Evolutionary conservation across 768 basidiomycete species (phyloP), one percentile per base, ranked within the genome.

Genomic region (Chalciporus chontae): DNA sequence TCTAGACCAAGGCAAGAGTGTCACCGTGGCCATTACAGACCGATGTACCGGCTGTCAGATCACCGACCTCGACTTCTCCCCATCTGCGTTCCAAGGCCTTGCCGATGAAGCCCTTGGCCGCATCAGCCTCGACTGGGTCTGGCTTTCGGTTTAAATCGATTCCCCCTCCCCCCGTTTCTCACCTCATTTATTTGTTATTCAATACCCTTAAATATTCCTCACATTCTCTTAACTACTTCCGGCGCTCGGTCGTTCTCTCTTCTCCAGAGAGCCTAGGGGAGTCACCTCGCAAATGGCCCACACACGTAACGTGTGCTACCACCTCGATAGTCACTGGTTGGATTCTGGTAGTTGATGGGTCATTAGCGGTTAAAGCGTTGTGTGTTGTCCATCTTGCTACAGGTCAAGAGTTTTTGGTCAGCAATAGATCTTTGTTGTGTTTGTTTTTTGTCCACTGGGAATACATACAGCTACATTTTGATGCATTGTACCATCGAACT

Each of bases 51-150:
- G 61, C 11, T 91, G 88, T 55, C 54, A 52, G 0, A 0, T 65
- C 8, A 72, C 63, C 43, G 75, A 78, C 61, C 75, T 90, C 52
- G 85, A 89, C 67, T 74, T 90, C 54, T 80, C 84, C 10, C 80
- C 78, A 6, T 1, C 66, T 7, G 83, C 83, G 8, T 90, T 89
- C 66, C 5, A 57, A 0, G 0, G 53, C 7, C 71, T 90, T 36
- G 79, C 83, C 1, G 52, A 56, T 48, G 39, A 44, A 13, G 43
- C 58, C 31, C 37, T 75, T 9, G 87, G 87, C 11, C 82, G 84
- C 52, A 62, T 89, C 54, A 62, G 58, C 42, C 63, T 87, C 24
- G 60, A 54, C 8, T 88, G 87, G 84, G 21, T 36, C 15, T 84
- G 76, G 75, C 17, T 54, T 27, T 15, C 2, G 37, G 17, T 40